Conservation (phyloP, 192 early-diverging fungal species). For the Podochytrium sp. region DNA sequence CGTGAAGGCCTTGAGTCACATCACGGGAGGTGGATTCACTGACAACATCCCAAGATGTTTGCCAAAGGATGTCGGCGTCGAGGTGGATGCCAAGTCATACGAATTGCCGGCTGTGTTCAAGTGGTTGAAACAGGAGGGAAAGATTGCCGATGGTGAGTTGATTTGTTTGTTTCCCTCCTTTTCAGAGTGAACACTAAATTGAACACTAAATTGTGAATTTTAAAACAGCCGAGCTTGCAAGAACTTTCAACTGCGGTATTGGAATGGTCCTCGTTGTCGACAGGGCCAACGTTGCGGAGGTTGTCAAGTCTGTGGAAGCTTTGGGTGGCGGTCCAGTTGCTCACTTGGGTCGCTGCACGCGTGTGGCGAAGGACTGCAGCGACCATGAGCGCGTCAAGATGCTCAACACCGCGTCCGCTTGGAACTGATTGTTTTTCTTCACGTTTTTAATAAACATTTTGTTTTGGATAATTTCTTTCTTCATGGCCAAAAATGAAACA, state of each 20-base stretch:
- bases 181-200: not conserved
- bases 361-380: constrained; percentile 15
- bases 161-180: constrained; percentile 13
- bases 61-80: constrained; percentile 79
- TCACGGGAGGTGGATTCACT: constrained; percentile 97
- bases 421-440: constrained; percentile 5
- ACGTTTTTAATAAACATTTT: not conserved
- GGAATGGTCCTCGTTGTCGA: constrained; percentile 95
- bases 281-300: constrained; percentile 60
- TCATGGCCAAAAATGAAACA: not conserved
- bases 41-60: constrained; percentile 98
- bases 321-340: constrained; percentile 24
- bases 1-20: constrained; percentile 97
- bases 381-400: constrained; percentile 27
- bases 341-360: not conserved
- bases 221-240: constrained; percentile 79
- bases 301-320: constrained; percentile 35
- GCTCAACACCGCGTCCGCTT: constrained; percentile 6
- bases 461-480: not conserved
- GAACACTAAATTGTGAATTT: too few species aligned
- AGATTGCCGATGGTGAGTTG: constrained; percentile 63
- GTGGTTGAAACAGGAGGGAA: constrained; percentile 89
- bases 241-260: constrained; percentile 99
- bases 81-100: constrained; percentile 82
- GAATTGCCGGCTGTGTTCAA: constrained; percentile 89